Evolutionary conservation across 345 rosid genomes (phyloP).

Genomic region (Rhodamnia argentea): DNA sequence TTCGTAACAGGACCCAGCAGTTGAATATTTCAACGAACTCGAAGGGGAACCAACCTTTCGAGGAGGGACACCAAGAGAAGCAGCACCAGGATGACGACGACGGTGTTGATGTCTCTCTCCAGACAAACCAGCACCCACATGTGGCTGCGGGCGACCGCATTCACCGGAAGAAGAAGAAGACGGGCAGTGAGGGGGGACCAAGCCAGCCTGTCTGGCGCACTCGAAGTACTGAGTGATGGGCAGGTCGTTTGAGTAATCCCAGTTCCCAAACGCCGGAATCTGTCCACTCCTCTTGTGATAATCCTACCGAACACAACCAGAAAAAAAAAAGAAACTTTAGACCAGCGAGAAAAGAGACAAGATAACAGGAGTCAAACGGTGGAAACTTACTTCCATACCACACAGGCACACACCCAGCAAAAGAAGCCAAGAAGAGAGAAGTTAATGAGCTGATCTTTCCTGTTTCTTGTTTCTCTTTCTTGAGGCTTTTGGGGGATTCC

Average conservation of each 20-base stretch:
- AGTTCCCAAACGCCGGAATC: slow-evolving; percentile 84
- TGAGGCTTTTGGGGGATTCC: not conserved
- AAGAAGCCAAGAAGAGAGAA: not conserved
- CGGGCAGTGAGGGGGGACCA: slow-evolving; percentile 32
- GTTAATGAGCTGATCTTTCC: not conserved
- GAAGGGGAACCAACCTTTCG: slow-evolving; percentile 21
- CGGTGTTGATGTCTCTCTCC: not conserved
- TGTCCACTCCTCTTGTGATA: slow-evolving; percentile 61
- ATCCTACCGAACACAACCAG: not conserved
- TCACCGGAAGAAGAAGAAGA: slow-evolving; percentile 51
- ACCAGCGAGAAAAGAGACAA: not conserved
- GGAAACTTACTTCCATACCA: not conserved
- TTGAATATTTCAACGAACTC: not conserved
- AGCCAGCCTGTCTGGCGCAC: slow-evolving; percentile 83
- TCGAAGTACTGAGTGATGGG: slow-evolving; percentile 97
- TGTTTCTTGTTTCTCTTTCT: not conserved
- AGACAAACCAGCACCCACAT: not conserved
- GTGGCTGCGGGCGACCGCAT: slow-evolving; percentile 15
- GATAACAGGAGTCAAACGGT: not conserved
- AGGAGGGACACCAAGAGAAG: slow-evolving; percentile 7
- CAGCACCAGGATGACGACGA: slow-evolving; percentile 12
- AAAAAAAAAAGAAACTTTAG: not conserved
- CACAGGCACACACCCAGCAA: not conserved
- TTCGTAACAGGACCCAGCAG: not conserved
- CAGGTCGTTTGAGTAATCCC: slow-evolving; percentile 75